A percentile compares a stretch with the other conserved stretches of the same genome.
Evolutionary conservation across 345 rosid genomes (phyloP).

Genomic region (Aethionema arabicum): DNA sequence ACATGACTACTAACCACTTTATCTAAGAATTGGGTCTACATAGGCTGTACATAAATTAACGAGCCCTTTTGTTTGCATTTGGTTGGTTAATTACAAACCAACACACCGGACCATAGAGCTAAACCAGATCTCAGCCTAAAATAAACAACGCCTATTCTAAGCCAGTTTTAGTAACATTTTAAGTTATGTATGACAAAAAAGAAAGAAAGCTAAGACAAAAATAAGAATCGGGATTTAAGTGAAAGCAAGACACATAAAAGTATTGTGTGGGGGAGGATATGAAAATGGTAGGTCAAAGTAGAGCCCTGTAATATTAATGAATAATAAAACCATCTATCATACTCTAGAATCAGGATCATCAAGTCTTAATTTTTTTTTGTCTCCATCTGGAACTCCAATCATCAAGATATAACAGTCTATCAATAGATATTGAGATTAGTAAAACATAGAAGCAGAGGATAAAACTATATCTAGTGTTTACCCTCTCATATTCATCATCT

Average conservation of each 20-base stretch:
- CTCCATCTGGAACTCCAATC: neutral
- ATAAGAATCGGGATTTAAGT: constrained; percentile 14
- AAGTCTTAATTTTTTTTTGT: constrained; percentile 21
- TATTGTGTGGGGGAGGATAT: neutral
- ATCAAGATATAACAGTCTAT: neutral
- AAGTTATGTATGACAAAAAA: constrained; percentile 1
- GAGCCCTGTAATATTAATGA: constrained; percentile 21
- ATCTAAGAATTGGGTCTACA: too few relatives aligned
- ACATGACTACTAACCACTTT: too few relatives aligned
- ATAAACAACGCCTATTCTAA: too few relatives aligned
- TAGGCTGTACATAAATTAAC: too few relatives aligned
- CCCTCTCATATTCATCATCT: constrained; percentile 15
- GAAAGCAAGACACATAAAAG: constrained; percentile 3
- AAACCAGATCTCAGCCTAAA: too few relatives aligned
- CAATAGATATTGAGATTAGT: constrained; percentile 16
- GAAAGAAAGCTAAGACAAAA: neutral
- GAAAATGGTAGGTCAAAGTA: constrained; percentile 30
- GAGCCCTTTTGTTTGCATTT: too few relatives aligned
- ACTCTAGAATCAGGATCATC: constrained; percentile 16
- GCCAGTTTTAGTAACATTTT: neutral
- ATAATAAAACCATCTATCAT: constrained; percentile 6
- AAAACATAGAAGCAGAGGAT: constrained; percentile 22
- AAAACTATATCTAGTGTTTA: constrained; percentile 30
- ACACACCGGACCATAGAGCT: too few relatives aligned
- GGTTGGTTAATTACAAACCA: too few relatives aligned